Base-by-base conservation (phyloP, 176 grass and related monocot species). In the Themeda triandra region DNA sequence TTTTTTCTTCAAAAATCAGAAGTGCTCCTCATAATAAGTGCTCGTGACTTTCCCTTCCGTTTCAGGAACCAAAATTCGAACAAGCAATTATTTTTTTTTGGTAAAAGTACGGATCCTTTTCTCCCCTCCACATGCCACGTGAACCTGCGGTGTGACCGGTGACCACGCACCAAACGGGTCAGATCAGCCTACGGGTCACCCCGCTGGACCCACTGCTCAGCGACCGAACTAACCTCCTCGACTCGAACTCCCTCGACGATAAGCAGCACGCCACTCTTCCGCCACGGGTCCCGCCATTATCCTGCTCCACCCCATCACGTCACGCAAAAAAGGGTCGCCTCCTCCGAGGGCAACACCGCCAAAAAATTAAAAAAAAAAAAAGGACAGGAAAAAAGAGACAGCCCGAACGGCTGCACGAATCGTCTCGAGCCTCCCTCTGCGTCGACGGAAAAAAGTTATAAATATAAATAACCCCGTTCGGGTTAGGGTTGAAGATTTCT, bases 401-500 rank as follows among this genome's bases (percentile, higher is more conserved):
- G 1, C 58, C 21, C 6, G n/a, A 27, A 71, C 44, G 25, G 46
- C 79, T 56, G 79, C 65, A 69, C 66, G 79, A 70, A 70, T 58
- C 79, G 32, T 70, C 79, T 54, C 23, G 79, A 81, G 36, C 5
- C 36, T 6, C 8, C n/a, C 79, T 70, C 13, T 25, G 15, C 29
- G 23, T 23, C 31, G 45, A 33, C 32, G 45, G 10, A 40, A 5
- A 37, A 37, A 81, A 81, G 30, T 13, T 39, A 53, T 70, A n/a
- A n/a, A n/a, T 11, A 42, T 11, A 69, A 51, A 69, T 80, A 69
- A 51, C 45, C 45, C 23, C 32, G 46, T 10, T 48, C 32, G 8
- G 30, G 31, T 25, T 82, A 82, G 79, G 80, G 80, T 82, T 70
- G 24, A 82, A 35, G 80, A 82, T 81, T 70, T n/a, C 10, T 23